Evolutionary conservation across 345 rosid genomes (phyloP).

Genomic region (Murraya koenigii): DNA sequence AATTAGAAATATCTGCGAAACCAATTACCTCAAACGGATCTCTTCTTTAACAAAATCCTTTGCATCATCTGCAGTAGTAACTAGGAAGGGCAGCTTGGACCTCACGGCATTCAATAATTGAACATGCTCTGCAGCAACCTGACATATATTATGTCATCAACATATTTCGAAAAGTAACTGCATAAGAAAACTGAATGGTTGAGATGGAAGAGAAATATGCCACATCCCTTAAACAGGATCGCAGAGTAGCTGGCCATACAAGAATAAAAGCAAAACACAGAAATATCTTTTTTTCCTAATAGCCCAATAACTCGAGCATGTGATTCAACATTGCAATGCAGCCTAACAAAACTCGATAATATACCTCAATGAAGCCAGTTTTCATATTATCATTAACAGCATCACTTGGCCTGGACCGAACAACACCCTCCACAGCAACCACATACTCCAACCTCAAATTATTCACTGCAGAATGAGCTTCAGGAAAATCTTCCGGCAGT

Average conservation of each 20-base stretch:
- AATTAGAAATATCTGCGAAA: background rate
- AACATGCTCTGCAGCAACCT: background rate
- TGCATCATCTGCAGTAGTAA: conserved; percentile 77
- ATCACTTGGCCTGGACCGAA: conserved; percentile 69
- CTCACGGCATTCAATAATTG: conserved; percentile 61
- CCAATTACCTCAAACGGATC: conserved; percentile 77
- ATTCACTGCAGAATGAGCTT: conserved; percentile 66
- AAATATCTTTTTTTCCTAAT: too few species aligned
- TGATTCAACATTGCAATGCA: conserved; percentile 11
- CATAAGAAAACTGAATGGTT: too few species aligned
- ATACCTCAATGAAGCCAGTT: conserved; percentile 80
- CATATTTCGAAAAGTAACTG: background rate
- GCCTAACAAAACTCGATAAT: background rate
- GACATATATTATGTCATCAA: background rate
- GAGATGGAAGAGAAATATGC: too few species aligned
- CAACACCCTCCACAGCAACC: conserved; percentile 70
- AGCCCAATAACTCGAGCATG: too few species aligned
- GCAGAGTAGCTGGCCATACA: too few species aligned
- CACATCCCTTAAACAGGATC: too few species aligned
- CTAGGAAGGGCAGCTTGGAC: conserved; percentile 79
- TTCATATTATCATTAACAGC: conserved; percentile 83
- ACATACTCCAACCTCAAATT: conserved; percentile 84
- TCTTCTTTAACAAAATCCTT: conserved; percentile 81
- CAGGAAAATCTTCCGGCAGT: conserved; percentile 78
- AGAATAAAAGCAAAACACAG: too few species aligned